phyloP scores from a whole-genome alignment of 345 rosid genomes.

The Syzygium aromaticum region DNA sequence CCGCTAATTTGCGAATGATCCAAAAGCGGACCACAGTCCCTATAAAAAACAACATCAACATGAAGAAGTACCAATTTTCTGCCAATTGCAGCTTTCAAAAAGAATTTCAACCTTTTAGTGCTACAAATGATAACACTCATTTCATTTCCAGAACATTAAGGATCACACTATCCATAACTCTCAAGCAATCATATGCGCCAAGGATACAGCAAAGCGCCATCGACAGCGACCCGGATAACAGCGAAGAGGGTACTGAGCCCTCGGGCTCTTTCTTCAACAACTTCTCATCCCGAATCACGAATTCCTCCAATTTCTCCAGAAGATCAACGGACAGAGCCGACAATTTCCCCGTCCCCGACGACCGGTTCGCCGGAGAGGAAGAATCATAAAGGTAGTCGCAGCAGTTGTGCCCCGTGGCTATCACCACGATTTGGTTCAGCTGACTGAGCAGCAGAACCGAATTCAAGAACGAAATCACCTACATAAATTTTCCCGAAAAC shows the following conservation, averaged over 20 bases:
- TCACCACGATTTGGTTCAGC: slow-evolving; percentile 72
- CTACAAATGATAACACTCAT: neutral
- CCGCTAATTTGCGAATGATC: neutral
- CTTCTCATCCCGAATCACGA: slow-evolving; percentile 56
- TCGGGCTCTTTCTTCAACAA: slow-evolving; percentile 30
- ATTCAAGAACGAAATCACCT: slow-evolving; percentile 85
- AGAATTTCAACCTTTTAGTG: neutral
- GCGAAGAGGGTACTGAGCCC: slow-evolving; percentile 44
- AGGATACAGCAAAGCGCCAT: slow-evolving; percentile 99
- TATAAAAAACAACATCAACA: neutral
- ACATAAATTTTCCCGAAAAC: neutral
- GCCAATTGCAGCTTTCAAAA: neutral
- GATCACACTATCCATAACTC: neutral
- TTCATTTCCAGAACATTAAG: neutral
- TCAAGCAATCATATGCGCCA: neutral
- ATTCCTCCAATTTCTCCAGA: slow-evolving; percentile 59
- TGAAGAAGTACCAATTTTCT: neutral
- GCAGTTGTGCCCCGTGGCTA: slow-evolving; percentile 76
- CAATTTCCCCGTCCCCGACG: slow-evolving; percentile 39
- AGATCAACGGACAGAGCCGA: slow-evolving; percentile 39
- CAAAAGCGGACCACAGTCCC: neutral
- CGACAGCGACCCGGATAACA: slow-evolving; percentile 84
- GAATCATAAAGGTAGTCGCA: slow-evolving; percentile 81
- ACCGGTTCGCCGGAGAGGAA: slow-evolving; percentile 24
- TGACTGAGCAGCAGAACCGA: slow-evolving; percentile 66